Base-by-base conservation (phyloP, 345 rosid genomes). In the Eucalyptus viminalis region DNA sequence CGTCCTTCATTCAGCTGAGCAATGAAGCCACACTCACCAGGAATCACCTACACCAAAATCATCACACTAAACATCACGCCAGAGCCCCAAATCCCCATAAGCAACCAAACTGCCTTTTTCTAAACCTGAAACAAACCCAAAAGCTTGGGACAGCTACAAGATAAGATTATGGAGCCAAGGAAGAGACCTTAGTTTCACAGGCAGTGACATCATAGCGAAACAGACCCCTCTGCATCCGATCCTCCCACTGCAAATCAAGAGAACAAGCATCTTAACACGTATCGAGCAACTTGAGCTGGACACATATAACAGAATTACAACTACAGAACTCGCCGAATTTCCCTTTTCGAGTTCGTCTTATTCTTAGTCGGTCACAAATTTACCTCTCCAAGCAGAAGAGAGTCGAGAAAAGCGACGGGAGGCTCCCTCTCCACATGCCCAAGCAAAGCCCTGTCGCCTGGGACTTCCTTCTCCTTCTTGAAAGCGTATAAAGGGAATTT, bases 1-100 rank as follows among this genome's bases (percentile, higher is more conserved):
- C 99, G 98, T 76, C 98, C 99, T 88, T 98, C 97, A 25, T 97
- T 98, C 93, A 96, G 97, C 95, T 98, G 99, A 51, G 99, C 99
- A 31, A 98, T 91, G 94, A 98, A 97, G 81, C 99, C 99, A 90
- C 90, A 89, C 88, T 89, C 92, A 50, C 99, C 99, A 21, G 95
- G 98, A 88, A 98, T 97, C 89, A 98, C 99, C 99, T 98, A 88
- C 88, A 88, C 34, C 87, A 86, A 24, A 86, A 90, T 16, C 86
- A 19, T 44, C 76, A 7, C 31, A 60, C 51, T n/a, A 88, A 83
- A 24, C 50, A 24, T 14, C 37, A 86, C 65, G 12, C 85, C 29
- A 47, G 81, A 49, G 80, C 37, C 53, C 21, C 34, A 8, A 24
- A 43, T 40, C 21, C 86, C 58, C 80, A 67, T 65, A 34, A 34